These are phyloP conservation scores for Musa balbisiana DNA, from an alignment of 202 grass and related monocot species.

Conservation along the genomic window DNA sequence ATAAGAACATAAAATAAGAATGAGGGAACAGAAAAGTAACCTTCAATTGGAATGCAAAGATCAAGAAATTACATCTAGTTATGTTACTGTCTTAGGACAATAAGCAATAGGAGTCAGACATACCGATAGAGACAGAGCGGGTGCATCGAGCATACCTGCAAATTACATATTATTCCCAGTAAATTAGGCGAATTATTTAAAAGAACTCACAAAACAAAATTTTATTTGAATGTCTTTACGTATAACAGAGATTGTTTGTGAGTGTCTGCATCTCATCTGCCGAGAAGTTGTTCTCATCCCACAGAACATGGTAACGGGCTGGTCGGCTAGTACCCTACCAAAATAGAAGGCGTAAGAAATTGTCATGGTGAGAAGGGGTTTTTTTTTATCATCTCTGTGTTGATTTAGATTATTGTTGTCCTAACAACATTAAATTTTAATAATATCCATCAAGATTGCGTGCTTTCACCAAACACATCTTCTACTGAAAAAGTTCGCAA, in stretches of 20 bases:
- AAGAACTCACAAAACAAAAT: conserved; percentile 2
- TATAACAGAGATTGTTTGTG: conserved; percentile 67
- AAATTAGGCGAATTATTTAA: neutral
- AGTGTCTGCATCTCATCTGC: conserved; percentile 61
- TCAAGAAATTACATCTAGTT: no score
- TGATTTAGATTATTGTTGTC: neutral
- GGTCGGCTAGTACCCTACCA: conserved; percentile 45
- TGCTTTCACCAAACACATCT: no score
- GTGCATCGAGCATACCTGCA: conserved; percentile 18
- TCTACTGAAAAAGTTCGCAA: no score
- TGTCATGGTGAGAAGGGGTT: neutral
- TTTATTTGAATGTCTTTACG: conserved; percentile 23
- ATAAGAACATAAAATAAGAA: no score
- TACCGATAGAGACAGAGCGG: conserved; percentile 12
- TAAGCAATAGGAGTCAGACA: neutral
- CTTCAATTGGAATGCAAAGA: no score
- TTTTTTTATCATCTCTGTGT: neutral
- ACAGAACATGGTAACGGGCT: conserved; percentile 40
- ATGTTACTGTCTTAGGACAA: no score
- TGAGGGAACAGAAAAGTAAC: no score
- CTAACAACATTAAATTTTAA: no score
- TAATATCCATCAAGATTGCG: no score
- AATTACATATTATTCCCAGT: neutral
- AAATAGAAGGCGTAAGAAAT: neutral
- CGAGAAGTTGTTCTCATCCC: conserved; percentile 55